phyloP scores from a whole-genome alignment of 768 basidiomycete genomes.

The Suillus subluteus region DNA sequence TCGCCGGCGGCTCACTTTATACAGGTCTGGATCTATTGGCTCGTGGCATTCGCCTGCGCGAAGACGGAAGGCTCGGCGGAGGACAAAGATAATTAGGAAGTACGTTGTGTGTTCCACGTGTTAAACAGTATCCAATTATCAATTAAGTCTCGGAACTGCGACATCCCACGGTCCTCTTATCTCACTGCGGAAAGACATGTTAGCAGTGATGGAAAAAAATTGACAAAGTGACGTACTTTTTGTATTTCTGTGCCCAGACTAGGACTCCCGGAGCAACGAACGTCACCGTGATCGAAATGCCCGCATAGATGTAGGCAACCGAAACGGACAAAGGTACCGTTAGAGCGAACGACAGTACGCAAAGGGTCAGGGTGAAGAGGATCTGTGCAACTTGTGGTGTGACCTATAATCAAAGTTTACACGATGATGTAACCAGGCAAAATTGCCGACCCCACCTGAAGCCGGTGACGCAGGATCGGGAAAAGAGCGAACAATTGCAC shows the following conservation, averaged over 20 bases:
- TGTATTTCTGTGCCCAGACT: slow-evolving; percentile 86
- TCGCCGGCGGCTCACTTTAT: slow-evolving; percentile 8
- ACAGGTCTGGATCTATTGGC: neutral
- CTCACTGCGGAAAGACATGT: slow-evolving; percentile 56
- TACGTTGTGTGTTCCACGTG: slow-evolving; percentile 30
- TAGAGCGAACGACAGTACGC: slow-evolving; percentile 52
- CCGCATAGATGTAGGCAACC: slow-evolving; percentile 54
- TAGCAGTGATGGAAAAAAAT: slow-evolving; percentile 18
- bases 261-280: slow-evolving; percentile 75
- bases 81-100: slow-evolving; percentile 18
- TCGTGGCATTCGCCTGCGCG: slow-evolving; percentile 25
- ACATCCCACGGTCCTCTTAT: slow-evolving; percentile 92
- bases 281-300: slow-evolving; percentile 58
- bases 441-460: slow-evolving; percentile 54
- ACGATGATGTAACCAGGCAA: slow-evolving; percentile 15
- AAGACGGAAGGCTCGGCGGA: slow-evolving; percentile 31
- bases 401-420: slow-evolving; percentile 41
- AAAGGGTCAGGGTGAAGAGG: slow-evolving; percentile 56
- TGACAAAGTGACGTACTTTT: slow-evolving; percentile 62
- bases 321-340: slow-evolving; percentile 57
- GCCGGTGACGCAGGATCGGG: slow-evolving; percentile 73
- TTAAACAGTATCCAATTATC: slow-evolving; percentile 24
- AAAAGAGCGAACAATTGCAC: slow-evolving; percentile 85
- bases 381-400: slow-evolving; percentile 50
- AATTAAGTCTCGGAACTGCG: slow-evolving; percentile 73